Evolutionary conservation across 2,329 filamentous ascomycete species (phyloP).

Genomic region (Exserohilum turcica): DNA sequence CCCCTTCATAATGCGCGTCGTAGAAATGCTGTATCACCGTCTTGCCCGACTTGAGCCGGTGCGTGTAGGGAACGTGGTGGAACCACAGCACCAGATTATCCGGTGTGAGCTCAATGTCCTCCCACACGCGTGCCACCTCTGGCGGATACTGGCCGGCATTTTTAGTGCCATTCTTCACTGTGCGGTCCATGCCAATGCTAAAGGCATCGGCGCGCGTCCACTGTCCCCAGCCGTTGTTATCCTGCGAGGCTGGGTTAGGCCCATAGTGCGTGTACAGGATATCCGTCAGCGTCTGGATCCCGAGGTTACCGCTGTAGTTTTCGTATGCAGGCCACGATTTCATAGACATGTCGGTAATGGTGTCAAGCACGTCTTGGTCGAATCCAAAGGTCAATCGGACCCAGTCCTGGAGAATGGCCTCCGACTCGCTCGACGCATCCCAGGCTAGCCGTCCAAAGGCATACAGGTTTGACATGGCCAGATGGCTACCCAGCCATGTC

Average conservation of each 20-base stretch:
- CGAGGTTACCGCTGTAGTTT: constrained; percentile 72
- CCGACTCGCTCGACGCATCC: constrained; percentile 60
- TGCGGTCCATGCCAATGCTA: constrained; percentile 73
- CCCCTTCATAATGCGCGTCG: constrained; percentile 65
- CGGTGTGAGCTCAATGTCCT: constrained; percentile 66
- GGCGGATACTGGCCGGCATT: constrained; percentile 69
- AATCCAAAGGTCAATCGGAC: constrained; percentile 68
- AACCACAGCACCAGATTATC: constrained; percentile 75
- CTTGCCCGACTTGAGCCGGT: constrained; percentile 65
- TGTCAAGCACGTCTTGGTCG: constrained; percentile 60
- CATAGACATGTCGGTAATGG: constrained; percentile 68
- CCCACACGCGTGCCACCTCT: constrained; percentile 63
- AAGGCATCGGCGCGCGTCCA: constrained; percentile 69
- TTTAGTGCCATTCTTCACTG: constrained; percentile 69
- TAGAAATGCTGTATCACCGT: constrained; percentile 73
- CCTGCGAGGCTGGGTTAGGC: constrained; percentile 68
- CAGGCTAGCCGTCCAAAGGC: constrained; percentile 71
- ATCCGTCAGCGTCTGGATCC: constrained; percentile 71
- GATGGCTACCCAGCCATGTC: constrained; percentile 72
- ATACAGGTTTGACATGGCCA: constrained; percentile 70
- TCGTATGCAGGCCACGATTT: constrained; percentile 73
- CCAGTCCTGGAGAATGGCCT: constrained; percentile 66
- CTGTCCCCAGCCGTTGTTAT: constrained; percentile 71
- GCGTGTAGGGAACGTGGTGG: constrained; percentile 72
- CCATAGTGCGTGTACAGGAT: constrained; percentile 71